Evolutionary conservation across 1,139 yeast genomes (phyloP), one percentile per base, ranked within the genome.

Genomic region (Hanseniaspora uvarum): DNA sequence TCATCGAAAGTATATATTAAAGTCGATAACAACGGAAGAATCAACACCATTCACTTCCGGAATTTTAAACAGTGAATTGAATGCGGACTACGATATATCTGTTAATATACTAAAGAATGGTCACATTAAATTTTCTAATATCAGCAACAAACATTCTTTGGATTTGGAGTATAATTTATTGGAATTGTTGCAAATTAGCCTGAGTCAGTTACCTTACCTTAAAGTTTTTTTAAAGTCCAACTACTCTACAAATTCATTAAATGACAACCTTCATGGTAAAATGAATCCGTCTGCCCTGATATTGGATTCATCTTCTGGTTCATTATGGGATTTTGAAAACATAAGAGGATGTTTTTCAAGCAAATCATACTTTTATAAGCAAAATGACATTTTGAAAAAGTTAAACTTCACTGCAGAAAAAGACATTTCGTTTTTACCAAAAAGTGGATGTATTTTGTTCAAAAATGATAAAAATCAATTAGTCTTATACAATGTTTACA

Each of bases 311-410:
- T 19, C 10, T 3, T 24, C 46, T 5, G 53, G 53, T 12, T 26
- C 53, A 1, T 18, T 50, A 19, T 50, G 53, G 53, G 31, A 23
- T 30, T 50, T 50, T 50, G 53, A 50, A 33, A 50, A 30, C 26
- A 30, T 50, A 26, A 43, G 18, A 16, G 24, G 19, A n/a, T 43
- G 44, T 3, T 36, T 50, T 21, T 8, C 6, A 11, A 36, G 7
- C n/a, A 14, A 30, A 10, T 5, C 18, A 11, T 44, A 23, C 10
- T 36, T 24, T 4, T 19, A 21, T n/a, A 24, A 4, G 12, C 18
- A 40, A 30, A 50, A 50, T 16, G 45, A 50, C 30, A 23, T 19
- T 43, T 28, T 50, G 19, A 43, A 21, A 11, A 43, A 50, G 11
- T 19, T 18, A 10, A 2, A 21, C 12, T 26, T 12, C 1, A 14